Percentiles rank a stretch among this genome's conserved stretches.
Evolutionary conservation across 306 rosid species (phyloP).

Genomic region (Castanospermum australe): DNA sequence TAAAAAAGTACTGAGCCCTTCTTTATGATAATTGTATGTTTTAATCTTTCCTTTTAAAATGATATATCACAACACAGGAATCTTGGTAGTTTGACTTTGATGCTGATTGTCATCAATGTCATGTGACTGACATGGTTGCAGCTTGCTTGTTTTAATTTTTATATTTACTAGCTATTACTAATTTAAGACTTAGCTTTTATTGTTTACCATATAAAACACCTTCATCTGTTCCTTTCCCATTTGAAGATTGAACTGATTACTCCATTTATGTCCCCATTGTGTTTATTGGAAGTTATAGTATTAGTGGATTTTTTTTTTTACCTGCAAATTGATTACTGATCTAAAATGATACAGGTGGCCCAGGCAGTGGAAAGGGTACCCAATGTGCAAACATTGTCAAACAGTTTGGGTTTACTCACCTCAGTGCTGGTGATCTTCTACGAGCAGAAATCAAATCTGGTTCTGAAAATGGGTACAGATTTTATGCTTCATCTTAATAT

Average conservation of each 20-base stretch:
- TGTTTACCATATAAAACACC: background rate
- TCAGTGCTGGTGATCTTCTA: conserved; percentile 99
- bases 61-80: background rate
- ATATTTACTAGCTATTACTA: no score
- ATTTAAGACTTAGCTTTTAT: no score
- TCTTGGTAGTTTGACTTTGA: background rate
- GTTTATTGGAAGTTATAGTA: conserved; percentile 16
- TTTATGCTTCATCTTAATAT: conserved; percentile 17
- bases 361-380: conserved; percentile 99
- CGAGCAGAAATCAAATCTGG: conserved; percentile 96
- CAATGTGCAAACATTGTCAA: conserved; percentile 84
- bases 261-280: background rate
- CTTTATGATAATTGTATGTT: background rate
- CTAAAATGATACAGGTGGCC: conserved; percentile 72
- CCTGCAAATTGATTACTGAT: conserved; percentile 25
- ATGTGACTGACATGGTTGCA: background rate
- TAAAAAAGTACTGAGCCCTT: background rate
- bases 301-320: conserved; percentile 13
- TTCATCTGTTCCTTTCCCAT: background rate
- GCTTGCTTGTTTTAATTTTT: background rate
- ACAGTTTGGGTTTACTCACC: conserved; percentile 82
- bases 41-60: background rate
- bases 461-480: conserved; percentile 88
- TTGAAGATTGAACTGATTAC: background rate
- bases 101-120: no score